phyloP scores from a whole-genome alignment of 305 asterid genomes.

The Nicotiana rustica region DNA sequence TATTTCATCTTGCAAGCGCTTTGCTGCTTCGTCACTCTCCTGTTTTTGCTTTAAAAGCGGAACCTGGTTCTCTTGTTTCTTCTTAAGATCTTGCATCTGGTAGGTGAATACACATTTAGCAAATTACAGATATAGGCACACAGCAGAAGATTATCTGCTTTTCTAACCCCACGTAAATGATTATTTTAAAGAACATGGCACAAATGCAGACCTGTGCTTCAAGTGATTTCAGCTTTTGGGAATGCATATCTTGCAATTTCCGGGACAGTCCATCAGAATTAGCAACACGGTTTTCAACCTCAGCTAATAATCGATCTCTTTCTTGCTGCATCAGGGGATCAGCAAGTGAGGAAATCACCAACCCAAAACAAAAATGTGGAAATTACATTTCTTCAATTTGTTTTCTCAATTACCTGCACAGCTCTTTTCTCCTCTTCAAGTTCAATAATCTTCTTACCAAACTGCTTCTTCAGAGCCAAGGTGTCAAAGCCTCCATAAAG shows the following conservation, averaged over 20 bases:
- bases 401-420: slow-evolving; percentile 62
- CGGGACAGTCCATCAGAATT: slow-evolving; percentile 84
- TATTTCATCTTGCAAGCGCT: slow-evolving; percentile 86
- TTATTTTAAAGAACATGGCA: background rate
- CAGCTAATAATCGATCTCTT: slow-evolving; percentile 77
- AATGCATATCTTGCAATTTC: slow-evolving; percentile 77
- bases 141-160: background rate
- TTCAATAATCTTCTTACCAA: slow-evolving; percentile 83
- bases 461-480: slow-evolving; percentile 88
- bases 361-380: background rate
- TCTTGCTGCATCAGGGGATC: slow-evolving; percentile 61
- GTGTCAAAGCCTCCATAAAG: slow-evolving; percentile 78
- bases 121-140: background rate
- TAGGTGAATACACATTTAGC: background rate
- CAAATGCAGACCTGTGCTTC: slow-evolving; percentile 74
- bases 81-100: slow-evolving; percentile 93
- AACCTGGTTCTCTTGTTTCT: slow-evolving; percentile 90
- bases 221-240: slow-evolving; percentile 78
- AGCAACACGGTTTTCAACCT: slow-evolving; percentile 89
- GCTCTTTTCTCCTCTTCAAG: slow-evolving; percentile 93
- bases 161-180: background rate
- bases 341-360: slow-evolving; percentile 14
- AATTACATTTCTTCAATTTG: background rate
- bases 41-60: slow-evolving; percentile 88
- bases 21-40: slow-evolving; percentile 95